Evolutionary conservation across 495 filamentous ascomycete genomes (phyloP).

Genomic region (Lentithecium fluviatile): DNA sequence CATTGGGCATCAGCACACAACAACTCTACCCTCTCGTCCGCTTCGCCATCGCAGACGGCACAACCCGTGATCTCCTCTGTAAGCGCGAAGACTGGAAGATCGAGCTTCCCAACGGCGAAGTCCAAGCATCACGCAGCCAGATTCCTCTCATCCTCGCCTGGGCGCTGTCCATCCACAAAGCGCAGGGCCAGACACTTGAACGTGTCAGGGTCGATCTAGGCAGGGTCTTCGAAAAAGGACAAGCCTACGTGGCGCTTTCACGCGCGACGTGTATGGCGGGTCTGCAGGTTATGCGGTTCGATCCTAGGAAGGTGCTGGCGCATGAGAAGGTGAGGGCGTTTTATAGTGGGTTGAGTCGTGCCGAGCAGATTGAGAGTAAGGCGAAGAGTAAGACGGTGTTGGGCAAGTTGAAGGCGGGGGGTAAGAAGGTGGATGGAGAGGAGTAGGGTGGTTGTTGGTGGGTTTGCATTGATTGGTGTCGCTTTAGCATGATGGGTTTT

Average conservation of each 20-base stretch:
- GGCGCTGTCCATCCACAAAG: constrained; percentile 97
- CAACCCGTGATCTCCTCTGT: constrained; percentile 72
- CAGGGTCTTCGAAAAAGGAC: constrained; percentile 91
- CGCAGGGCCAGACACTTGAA: constrained; percentile 93
- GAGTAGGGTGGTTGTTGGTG: background rate
- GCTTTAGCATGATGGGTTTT: too few relatives aligned
- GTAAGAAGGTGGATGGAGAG: constrained; percentile 4
- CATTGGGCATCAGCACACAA: constrained; percentile 43
- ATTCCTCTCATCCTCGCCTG: constrained; percentile 89
- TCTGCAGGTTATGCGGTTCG: constrained; percentile 84
- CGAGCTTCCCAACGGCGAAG: constrained; percentile 90
- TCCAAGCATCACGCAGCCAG: constrained; percentile 79
- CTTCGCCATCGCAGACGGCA: constrained; percentile 77
- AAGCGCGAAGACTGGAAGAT: constrained; percentile 91
- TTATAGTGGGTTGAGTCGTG: constrained; percentile 73
- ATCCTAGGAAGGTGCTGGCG: constrained; percentile 89
- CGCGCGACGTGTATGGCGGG: constrained; percentile 85
- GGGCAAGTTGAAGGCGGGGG: constrained; percentile 9
- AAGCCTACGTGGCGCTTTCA: constrained; percentile 78
- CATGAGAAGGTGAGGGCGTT: constrained; percentile 83
- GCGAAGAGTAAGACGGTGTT: constrained; percentile 18
- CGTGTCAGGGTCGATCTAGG: constrained; percentile 93
- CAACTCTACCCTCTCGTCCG: constrained; percentile 73
- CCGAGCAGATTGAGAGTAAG: constrained; percentile 34
- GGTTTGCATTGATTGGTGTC: too few relatives aligned